Evolutionary conservation across 2,329 filamentous ascomycete species (phyloP), one percentile per base, ranked within the genome.

Genomic region (Fusarium cicatricum): DNA sequence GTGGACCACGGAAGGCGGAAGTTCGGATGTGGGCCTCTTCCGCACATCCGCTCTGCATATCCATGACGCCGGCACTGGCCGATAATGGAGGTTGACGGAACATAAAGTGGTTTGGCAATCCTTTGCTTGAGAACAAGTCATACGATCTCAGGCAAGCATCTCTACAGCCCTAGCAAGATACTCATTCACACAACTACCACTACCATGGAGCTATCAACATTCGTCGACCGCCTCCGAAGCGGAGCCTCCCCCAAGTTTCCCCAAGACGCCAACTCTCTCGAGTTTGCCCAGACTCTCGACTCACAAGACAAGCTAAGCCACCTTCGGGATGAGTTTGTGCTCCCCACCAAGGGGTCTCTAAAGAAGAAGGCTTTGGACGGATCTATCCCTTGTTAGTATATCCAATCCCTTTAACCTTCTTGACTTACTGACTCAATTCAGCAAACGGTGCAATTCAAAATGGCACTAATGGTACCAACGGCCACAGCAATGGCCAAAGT

Each of bases 331-430:
- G 84, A 94, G 64, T 97, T 94, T 71, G 82, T 89, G 41, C 87
- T 96, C 39, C 92, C 92, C 0, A 89, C 89, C 3, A 91, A 87
- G 72, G 79, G 78, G 10, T 90, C 92, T 34, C 75, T 95, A 39
- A 87, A 83, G 71, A 84, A 89, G 61, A 88, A 80, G 60, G 85
- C 81, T 0, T 73, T 90, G 10, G 74, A 79, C 15, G 79, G 78
- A 16, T 71, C 65, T 4, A 63, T 79, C 36, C 75, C 76, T n/a
- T 72, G 78, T 80, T 66, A 41, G 71, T 70, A 11, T 1, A 8
- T 2, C 3, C 5, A 14, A 8, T 16, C 21, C 5, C 2, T 15
- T 7, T 29, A 12, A n/a, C 10, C 26, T 12, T 9, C 7, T 5
- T 0, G 34, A n/a, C n/a, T n/a, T 6, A 34, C 49, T 55, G 12